Base-by-base conservation (phyloP, 2,329 filamentous ascomycete genomes). In the Exophiala mesophila region DNA sequence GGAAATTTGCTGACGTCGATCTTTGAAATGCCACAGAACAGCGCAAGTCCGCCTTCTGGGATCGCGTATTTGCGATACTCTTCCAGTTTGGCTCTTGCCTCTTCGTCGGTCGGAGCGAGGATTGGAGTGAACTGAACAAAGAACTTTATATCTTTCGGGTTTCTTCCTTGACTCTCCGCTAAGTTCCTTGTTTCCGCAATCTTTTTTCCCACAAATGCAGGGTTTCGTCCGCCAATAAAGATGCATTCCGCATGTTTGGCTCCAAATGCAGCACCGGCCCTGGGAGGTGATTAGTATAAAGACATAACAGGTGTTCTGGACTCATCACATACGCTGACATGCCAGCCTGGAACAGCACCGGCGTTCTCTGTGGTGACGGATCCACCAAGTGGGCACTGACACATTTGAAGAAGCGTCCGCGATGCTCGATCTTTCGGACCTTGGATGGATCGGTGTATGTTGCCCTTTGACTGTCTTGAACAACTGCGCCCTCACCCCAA, bases 181-280 rank as follows among this genome's bases (percentile, higher is more conserved):
- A 75, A 62, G 13, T 69, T 61, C 1, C 77, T 68, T 43, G 79
- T 78, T 12, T 68, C 69, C 26, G 68, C 63, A 23, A 80, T 65
- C 39, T 76, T 75, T 1, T 72, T 70, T 1, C 63, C 59, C 3
- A 78, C 60, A 0, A 76, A 60, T 2, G 60, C 49, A 0, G 74
- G 71, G 0, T 70, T 73, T 54, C 78, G 75, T 0, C 69, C 69
- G 0, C 73, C 74, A 3, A 80, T 73, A 46, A 80, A 80, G 33
- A 80, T 76, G 1, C 72, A 76, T 60, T 81, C 77, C 2, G 77
- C 77, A 45, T 80, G 77, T 0, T 65, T 72, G 2, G 74, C 68
- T 0, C 74, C 77, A 51, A 81, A 82, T 1, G 63, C 61, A 1
- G 70, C 73, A 0, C 78, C 77, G 0, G 77, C 77, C 12, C n/a